These are phyloP conservation scores for Curvularia hawaiiensis DNA, from an alignment of 2,329 filamentous ascomycete species.

Conservation along the genomic window DNA sequence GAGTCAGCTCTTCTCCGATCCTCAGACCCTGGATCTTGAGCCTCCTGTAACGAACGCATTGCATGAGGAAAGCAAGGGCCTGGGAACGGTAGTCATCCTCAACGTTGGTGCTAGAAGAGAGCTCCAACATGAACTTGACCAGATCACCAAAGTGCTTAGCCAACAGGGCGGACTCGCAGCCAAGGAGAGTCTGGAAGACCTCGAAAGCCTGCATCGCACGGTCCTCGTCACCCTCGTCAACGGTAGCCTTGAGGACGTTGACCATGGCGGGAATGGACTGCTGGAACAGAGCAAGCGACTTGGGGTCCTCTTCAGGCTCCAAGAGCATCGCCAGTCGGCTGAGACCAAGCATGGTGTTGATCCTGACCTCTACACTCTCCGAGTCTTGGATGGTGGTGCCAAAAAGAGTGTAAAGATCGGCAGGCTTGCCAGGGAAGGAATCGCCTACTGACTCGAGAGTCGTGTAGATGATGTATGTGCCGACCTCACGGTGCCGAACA, in stretches of 20 bases:
- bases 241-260: conserved; percentile 80
- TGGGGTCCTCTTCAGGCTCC: conserved; percentile 82
- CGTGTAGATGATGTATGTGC: conserved; percentile 90
- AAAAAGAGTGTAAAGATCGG: conserved; percentile 82
- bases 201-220: conserved; percentile 90
- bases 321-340: conserved; percentile 87
- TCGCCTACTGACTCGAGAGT: conserved; percentile 87
- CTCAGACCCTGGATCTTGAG: conserved; percentile 93
- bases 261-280: conserved; percentile 86
- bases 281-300: conserved; percentile 76
- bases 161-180: conserved; percentile 84
- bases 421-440: conserved; percentile 79
- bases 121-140: conserved; percentile 89
- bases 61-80: conserved; percentile 91
- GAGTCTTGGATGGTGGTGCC: conserved; percentile 86
- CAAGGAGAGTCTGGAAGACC: conserved; percentile 93
- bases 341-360: conserved; percentile 92
- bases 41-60: conserved; percentile 88
- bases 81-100: conserved; percentile 88
- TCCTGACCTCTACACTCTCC: conserved; percentile 87
- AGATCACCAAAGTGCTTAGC: conserved; percentile 87
- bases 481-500: conserved; percentile 83
- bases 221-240: conserved; percentile 82
- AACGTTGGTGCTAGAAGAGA: conserved; percentile 75
- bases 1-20: conserved; percentile 84